Percentiles rank a stretch among this genome's conserved stretches.
Conservation (phyloP, 192 early-diverging fungal species). For the Coemansia umbellata region DNA sequence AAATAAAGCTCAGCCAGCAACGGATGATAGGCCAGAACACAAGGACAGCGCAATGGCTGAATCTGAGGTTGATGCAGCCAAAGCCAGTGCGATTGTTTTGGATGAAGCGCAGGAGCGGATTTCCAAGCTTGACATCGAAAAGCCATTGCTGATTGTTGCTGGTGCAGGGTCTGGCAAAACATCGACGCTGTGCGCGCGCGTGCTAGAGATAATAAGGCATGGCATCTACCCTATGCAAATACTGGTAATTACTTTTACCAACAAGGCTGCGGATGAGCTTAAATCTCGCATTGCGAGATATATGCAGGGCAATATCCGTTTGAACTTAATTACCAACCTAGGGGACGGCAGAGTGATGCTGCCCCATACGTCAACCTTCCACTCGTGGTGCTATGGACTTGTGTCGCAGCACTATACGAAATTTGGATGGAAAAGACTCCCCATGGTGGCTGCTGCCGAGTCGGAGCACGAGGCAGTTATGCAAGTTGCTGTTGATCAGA, state of each 20-base stretch:
- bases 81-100: slow-evolving; percentile 10
- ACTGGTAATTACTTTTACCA: slow-evolving; percentile 52
- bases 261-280: slow-evolving; percentile 49
- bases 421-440: slow-evolving; percentile 12
- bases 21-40: too few relatives aligned
- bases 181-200: slow-evolving; percentile 43
- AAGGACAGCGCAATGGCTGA: background rate
- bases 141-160: slow-evolving; percentile 42
- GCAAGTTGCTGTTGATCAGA: slow-evolving; percentile 9
- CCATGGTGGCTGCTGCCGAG: slow-evolving; percentile 31
- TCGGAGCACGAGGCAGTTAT: slow-evolving; percentile 28
- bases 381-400: slow-evolving; percentile 45
- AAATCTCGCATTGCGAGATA: slow-evolving; percentile 29
- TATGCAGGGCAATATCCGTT: slow-evolving; percentile 3
- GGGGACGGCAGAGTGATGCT: background rate
- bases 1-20: too few relatives aligned
- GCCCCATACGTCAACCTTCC: slow-evolving; percentile 47
- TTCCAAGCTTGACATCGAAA: slow-evolving; percentile 32
- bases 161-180: slow-evolving; percentile 50
- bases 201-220: slow-evolving; percentile 36
- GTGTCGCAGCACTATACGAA: slow-evolving; percentile 10
- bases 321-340: background rate
- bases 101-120: slow-evolving; percentile 33
- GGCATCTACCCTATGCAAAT: slow-evolving; percentile 21
- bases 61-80: background rate